Percentiles rank a stretch among this genome's conserved stretches.
These are phyloP conservation scores for Cutaneotrichosporon cutaneum DNA, from an alignment of 1,284 basidiomycete species.

Conservation along the genomic window DNA sequence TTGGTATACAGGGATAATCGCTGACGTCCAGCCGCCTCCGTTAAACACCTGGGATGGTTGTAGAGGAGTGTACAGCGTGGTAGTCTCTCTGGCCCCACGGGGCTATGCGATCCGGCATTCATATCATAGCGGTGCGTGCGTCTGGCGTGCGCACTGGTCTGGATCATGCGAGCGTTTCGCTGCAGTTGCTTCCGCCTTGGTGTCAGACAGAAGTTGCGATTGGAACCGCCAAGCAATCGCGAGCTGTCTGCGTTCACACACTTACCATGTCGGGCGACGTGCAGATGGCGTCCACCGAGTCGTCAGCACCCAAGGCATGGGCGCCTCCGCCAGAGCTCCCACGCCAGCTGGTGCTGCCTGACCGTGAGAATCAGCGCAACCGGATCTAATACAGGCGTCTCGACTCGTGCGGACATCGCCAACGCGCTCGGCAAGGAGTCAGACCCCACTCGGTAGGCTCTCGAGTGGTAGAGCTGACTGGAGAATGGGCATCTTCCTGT, in stretches of 20 bases:
- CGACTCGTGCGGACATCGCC: slow-evolving; percentile 17
- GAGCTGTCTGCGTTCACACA: background rate
- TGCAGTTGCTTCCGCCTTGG: background rate
- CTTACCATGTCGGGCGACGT: slow-evolving; percentile 5
- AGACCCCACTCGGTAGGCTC: slow-evolving; percentile 30
- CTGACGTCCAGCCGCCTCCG: slow-evolving; percentile 29
- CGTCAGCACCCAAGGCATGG: background rate
- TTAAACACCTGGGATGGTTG: slow-evolving; percentile 26
- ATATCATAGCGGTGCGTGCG: slow-evolving; percentile 12
- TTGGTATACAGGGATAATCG: background rate
- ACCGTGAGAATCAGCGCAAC: background rate
- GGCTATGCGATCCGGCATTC: slow-evolving; percentile 30
- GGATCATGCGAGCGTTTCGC: background rate
- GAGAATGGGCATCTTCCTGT: slow-evolving; percentile 22
- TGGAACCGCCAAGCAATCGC: background rate
- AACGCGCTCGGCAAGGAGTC: slow-evolving; percentile 25
- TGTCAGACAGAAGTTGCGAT: background rate
- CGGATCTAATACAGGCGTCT: background rate
- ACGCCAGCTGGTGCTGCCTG: background rate
- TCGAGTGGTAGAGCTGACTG: background rate
- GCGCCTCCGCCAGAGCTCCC: slow-evolving; percentile 1
- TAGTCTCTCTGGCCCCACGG: slow-evolving; percentile 24
- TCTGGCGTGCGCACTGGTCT: background rate
- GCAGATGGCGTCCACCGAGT: slow-evolving; percentile 2
- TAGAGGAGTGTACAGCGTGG: slow-evolving; percentile 29